Evolutionary conservation across 2,329 filamentous ascomycete genomes (phyloP).

Genomic region (Diaporthe nobilis): DNA sequence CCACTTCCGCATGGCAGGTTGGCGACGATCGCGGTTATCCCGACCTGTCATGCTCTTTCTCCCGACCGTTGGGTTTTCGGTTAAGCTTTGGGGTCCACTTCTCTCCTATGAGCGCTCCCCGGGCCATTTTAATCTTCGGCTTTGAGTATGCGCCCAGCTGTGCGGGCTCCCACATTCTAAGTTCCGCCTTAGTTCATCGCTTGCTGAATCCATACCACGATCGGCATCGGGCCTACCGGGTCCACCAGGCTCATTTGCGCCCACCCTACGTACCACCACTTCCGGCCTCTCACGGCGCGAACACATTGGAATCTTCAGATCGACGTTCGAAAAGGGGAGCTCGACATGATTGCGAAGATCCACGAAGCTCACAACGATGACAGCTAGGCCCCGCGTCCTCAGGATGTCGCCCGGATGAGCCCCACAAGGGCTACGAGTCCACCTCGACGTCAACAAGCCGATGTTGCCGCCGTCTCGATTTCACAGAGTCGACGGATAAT

Average conservation of each 20-base stretch:
- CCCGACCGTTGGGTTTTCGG: slow-evolving; percentile 22
- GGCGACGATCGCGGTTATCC: slow-evolving; percentile 18
- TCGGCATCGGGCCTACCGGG: slow-evolving; percentile 31
- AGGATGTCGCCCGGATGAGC: neutral
- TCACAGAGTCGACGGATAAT: neutral
- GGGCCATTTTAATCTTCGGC: slow-evolving; percentile 25
- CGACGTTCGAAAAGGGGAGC: slow-evolving; percentile 16
- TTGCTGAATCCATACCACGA: slow-evolving; percentile 11
- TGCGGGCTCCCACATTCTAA: slow-evolving; percentile 14
- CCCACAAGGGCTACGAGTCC: slow-evolving; percentile 12
- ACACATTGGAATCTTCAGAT: slow-evolving; percentile 34
- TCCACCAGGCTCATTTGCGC: slow-evolving; percentile 19
- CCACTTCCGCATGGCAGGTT: slow-evolving; percentile 13
- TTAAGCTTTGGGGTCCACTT: slow-evolving; percentile 13
- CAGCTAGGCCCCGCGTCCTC: slow-evolving; percentile 13
- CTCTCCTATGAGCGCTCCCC: neutral
- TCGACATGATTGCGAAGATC: slow-evolving; percentile 14
- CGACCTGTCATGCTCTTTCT: slow-evolving; percentile 22
- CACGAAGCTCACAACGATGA: neutral
- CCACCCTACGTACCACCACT: neutral
- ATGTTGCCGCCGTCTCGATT: neutral
- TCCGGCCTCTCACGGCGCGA: neutral
- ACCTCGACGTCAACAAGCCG: neutral
- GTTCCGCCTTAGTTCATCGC: slow-evolving; percentile 10
- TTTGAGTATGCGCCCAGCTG: neutral